Evolutionary conservation across 768 basidiomycete species (phyloP).

Genomic region (Tylopilus intermedius): DNA sequence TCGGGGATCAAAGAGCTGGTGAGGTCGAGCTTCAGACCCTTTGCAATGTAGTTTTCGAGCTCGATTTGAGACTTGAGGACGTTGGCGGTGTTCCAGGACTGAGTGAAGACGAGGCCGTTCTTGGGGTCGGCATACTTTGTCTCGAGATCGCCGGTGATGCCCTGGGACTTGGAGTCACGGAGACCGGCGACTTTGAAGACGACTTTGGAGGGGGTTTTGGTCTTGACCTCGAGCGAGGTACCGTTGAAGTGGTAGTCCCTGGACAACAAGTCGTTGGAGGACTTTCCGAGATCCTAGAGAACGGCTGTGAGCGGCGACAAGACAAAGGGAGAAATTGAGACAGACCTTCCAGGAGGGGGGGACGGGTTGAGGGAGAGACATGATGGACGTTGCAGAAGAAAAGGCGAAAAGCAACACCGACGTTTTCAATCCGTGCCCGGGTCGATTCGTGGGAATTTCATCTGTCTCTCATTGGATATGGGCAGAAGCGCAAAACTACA

Average conservation of each 20-base stretch:
- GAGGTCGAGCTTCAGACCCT: conserved; percentile 95
- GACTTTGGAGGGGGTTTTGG: conserved; percentile 82
- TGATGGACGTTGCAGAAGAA: conserved; percentile 32
- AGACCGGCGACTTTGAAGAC: conserved; percentile 88
- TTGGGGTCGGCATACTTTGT: conserved; percentile 88
- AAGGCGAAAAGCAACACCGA: neutral
- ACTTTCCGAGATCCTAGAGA: conserved; percentile 88
- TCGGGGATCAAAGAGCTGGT: conserved; percentile 79
- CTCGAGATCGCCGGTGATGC: conserved; percentile 89
- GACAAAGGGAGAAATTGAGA: neutral
- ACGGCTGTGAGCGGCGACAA: neutral
- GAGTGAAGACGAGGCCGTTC: conserved; percentile 91
- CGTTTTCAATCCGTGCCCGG: conserved; percentile 16
- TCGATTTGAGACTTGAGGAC: conserved; percentile 87
- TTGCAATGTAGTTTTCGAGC: conserved; percentile 94
- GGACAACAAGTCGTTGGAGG: conserved; percentile 87
- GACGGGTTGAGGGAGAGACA: conserved; percentile 93
- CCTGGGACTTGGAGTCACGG: conserved; percentile 67
- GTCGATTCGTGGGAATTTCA: conserved; percentile 27
- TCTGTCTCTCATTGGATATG: conserved; percentile 16
- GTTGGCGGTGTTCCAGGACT: conserved; percentile 95
- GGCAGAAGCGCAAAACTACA: conserved; percentile 34
- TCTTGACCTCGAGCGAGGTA: conserved; percentile 78
- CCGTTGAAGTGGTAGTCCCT: conserved; percentile 87
- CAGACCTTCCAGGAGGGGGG: conserved; percentile 93